Evolutionary conservation across 2,329 filamentous ascomycete genomes (phyloP), one percentile per base, ranked within the genome.

Genomic region (Beauveria pseudobassiana): DNA sequence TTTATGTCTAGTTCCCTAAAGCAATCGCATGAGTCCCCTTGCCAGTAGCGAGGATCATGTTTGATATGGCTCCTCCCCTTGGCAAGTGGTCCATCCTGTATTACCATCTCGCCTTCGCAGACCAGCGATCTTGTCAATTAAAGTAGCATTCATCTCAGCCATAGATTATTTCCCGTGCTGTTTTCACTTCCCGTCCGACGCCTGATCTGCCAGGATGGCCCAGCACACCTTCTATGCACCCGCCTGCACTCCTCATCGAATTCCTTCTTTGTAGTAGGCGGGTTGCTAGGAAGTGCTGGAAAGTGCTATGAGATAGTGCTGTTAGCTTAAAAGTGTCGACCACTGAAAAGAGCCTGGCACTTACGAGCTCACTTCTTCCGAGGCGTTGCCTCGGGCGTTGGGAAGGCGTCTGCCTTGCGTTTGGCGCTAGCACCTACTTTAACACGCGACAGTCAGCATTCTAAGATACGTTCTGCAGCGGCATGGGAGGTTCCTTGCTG

Each of bases 301-400:
- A 38, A 55, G 28, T n/a, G 30, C 59, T 61, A 3, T 2, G 6
- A 48, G 6, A 14, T 38, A 38, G 34, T 38, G 5, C 1, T 24
- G 38, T 46, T n/a, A 57, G 26, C 9, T 24, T 34, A 9, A 8
- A 20, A 12, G 10, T 14, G 0, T 22, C 22, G 1, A 10, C 7
- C 14, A 18, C 4, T 5, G 2, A 28, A 9, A 18, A 14, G 1
- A 18, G 8, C 8, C 14, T 34, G 18, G 30, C 20, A 50, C 59
- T 55, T 24, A 62, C 61, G n/a, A 3, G 46, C 30, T 53, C 54
- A 49, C 54, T 59, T 62, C 48, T 58, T 62, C 16, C 38, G 22
- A 5, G 61, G 61, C 16, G 61, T 49, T 22, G 16, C n/a, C 9
- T 62, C 48, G 6, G 48, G 61, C 28, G 61, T 48, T 30, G 8